These are phyloP conservation scores for Suhomyces bolitotheri DNA, from an alignment of 1,139 yeast species.

Conservation along the genomic window DNA sequence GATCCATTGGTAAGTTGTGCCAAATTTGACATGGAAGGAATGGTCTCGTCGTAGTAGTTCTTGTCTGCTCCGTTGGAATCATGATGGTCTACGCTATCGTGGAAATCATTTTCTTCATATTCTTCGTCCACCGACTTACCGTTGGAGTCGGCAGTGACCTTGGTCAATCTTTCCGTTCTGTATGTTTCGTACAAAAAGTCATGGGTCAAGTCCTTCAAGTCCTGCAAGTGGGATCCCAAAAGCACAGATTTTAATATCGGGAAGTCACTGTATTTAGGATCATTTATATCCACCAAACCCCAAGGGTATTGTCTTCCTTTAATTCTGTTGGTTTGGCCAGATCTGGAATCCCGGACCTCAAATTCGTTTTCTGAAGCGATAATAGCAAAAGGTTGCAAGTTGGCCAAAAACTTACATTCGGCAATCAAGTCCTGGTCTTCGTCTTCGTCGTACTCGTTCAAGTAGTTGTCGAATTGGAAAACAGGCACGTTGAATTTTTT, in stretches of 20 bases:
- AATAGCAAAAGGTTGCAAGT: conserved; percentile 82
- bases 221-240: conserved; percentile 90
- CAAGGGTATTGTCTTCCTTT: conserved; percentile 92
- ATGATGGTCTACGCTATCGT: conserved; percentile 31
- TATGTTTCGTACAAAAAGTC: conserved; percentile 89
- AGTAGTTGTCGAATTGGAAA: conserved; percentile 64
- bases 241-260: conserved; percentile 78
- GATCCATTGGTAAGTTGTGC: conserved; percentile 52
- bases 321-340: conserved; percentile 55
- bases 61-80: conserved; percentile 9
- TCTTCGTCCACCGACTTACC: conserved; percentile 31
- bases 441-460: conserved; percentile 47
- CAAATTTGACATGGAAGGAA: conserved; percentile 64
- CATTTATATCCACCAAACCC: conserved; percentile 86
- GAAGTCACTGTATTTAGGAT: conserved; percentile 81
- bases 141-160: conserved; percentile 46
- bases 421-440: conserved; percentile 76
- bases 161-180: conserved; percentile 79
- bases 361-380: conserved; percentile 66
- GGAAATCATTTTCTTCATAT: conserved; percentile 29
- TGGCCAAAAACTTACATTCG: conserved; percentile 74
- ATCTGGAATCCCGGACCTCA: conserved; percentile 51
- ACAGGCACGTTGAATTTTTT: conserved; percentile 76
- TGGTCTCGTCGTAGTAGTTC: conserved; percentile 23
- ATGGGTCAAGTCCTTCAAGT: conserved; percentile 89